These are phyloP conservation scores for Sisymbrium irio DNA, from an alignment of 345 rosid genomes.

Conservation along the genomic window DNA sequence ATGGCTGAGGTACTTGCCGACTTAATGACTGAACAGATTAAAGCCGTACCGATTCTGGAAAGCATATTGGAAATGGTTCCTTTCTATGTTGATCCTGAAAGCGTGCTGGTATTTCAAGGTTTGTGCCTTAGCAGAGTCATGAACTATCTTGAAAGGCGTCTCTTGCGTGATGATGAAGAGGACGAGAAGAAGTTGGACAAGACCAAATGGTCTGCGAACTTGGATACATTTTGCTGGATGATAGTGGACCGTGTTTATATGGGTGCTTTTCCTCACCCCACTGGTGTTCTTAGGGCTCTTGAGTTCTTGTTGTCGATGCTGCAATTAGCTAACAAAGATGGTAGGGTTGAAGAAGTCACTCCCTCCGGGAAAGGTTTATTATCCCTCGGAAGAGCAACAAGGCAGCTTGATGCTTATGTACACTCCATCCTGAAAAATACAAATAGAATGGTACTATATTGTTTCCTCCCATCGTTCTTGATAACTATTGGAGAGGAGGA, in stretches of 20 bases:
- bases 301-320: conserved; percentile 96
- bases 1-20: conserved; percentile 97
- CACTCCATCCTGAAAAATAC: conserved; percentile 90
- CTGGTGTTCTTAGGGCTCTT: conserved; percentile 68
- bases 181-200: conserved; percentile 88
- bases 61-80: conserved; percentile 87
- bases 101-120: conserved; percentile 90
- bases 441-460: conserved; percentile 82
- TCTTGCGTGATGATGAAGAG: conserved; percentile 98
- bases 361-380: conserved; percentile 89
- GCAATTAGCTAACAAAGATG: conserved; percentile 96
- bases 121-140: conserved; percentile 86
- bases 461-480: conserved; percentile 94
- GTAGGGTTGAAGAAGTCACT: conserved; percentile 86
- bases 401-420: conserved; percentile 85
- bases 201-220: conserved; percentile 85
- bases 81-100: conserved; percentile 83
- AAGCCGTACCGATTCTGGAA: conserved; percentile 77
- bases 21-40: conserved; percentile 83
- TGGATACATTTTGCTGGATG: conserved; percentile 96
- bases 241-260: conserved; percentile 93
- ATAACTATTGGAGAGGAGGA: conserved; percentile 78
- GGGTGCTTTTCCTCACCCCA: conserved; percentile 95
- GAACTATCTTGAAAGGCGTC: conserved; percentile 97
- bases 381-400: conserved; percentile 77